Conservation (phyloP, 495 filamentous ascomycete genomes). For the Lichenothelia convexa region DNA sequence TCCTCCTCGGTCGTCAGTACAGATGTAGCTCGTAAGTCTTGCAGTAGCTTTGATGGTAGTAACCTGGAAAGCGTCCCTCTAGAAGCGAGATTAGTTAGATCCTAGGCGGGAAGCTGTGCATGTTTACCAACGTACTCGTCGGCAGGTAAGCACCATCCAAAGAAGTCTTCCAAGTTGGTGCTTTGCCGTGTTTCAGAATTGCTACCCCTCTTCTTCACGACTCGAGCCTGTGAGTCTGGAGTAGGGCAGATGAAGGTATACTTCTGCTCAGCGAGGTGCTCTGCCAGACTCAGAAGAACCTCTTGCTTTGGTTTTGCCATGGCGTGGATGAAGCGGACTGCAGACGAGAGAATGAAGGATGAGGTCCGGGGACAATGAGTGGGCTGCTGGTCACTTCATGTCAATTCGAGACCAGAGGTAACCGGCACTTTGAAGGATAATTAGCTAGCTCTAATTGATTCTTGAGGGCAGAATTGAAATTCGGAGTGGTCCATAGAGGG, state of each 20-base stretch:
- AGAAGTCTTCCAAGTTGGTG: not conserved
- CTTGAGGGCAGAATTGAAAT: too few relatives aligned
- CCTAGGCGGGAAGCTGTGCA: not conserved
- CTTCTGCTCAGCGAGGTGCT: not conserved
- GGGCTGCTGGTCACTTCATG: too few relatives aligned
- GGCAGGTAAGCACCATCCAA: constrained; percentile 1
- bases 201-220: not conserved
- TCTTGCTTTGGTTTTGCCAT: too few relatives aligned
- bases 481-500: too few relatives aligned
- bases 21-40: not conserved
- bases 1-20: not conserved
- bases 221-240: not conserved
- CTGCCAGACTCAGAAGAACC: not conserved
- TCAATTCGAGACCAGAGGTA: too few relatives aligned
- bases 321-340: too few relatives aligned
- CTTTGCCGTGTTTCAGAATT: not conserved
- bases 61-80: not conserved
- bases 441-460: too few relatives aligned
- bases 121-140: not conserved
- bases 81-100: not conserved
- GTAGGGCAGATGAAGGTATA: constrained; percentile 3
- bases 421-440: too few relatives aligned
- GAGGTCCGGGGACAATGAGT: too few relatives aligned
- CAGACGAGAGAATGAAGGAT: too few relatives aligned
- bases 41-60: not conserved